Evolutionary conservation across 352 stramenopile genomes (phyloP).

Genomic region (Globisporangium acanthophoron): DNA sequence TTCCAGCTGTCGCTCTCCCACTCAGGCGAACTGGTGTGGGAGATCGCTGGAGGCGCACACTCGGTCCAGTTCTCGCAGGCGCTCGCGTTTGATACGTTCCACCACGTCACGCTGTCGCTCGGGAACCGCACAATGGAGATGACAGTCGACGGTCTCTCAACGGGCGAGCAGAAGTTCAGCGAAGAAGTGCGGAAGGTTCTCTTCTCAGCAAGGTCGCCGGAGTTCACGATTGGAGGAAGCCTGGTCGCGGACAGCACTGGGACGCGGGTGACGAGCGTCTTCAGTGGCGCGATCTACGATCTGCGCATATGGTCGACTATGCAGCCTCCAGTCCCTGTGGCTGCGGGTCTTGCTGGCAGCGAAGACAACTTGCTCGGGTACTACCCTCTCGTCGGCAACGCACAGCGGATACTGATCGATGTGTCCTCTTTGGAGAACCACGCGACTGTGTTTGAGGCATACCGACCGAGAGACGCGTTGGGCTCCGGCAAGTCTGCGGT

Average conservation of each 20-base stretch:
- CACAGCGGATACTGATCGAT: slow-evolving; percentile 62
- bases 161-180: slow-evolving; percentile 24
- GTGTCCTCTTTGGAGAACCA: slow-evolving; percentile 69
- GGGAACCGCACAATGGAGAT: slow-evolving; percentile 31
- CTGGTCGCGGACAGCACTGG: slow-evolving; percentile 27
- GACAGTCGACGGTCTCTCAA: slow-evolving; percentile 37
- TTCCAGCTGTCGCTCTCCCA: slow-evolving; percentile 45
- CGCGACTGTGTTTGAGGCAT: slow-evolving; percentile 50
- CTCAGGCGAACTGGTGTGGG: slow-evolving; percentile 42
- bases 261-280: slow-evolving; percentile 26
- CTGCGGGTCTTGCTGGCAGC: slow-evolving; percentile 24
- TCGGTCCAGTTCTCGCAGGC: slow-evolving; percentile 28
- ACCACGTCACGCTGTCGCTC: slow-evolving; percentile 57
- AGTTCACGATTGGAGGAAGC: slow-evolving; percentile 46
- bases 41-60: slow-evolving; percentile 33
- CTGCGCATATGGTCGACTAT: slow-evolving; percentile 57
- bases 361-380: slow-evolving; percentile 59
- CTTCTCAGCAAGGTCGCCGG: slow-evolving; percentile 21
- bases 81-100: slow-evolving; percentile 44
- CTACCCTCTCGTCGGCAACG: slow-evolving; percentile 65
- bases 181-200: slow-evolving; percentile 17
- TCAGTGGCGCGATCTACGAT: slow-evolving; percentile 63
- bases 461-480: slow-evolving; percentile 8
- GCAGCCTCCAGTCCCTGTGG: slow-evolving; percentile 4
- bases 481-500: not conserved